Evolutionary conservation across 106 monocot species (phyloP), one percentile per base, ranked within the genome.

Genomic region (Dactylorhiza incarnata): DNA sequence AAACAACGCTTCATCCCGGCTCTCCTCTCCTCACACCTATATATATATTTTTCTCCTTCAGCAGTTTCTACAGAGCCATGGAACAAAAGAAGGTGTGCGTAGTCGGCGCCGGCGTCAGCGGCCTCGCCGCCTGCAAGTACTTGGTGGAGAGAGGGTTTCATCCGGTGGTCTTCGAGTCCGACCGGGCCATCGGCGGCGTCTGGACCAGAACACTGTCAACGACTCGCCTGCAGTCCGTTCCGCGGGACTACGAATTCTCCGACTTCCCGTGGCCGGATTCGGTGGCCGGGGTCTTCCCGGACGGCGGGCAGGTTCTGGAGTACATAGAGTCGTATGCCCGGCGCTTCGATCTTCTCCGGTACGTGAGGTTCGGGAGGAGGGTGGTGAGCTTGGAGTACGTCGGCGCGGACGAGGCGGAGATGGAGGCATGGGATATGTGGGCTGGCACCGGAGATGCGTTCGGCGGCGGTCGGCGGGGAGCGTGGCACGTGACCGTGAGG

Each of bases 51-150:
- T 37, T 37, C 37, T 37, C 37, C 37, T 37, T 37, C 37, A 0
- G 1, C 37, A 37, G 37, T 37, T 37, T 11, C 54, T 16, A 0
- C 1, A 54, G 0, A 45, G 23, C 10, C 29, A 84, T 79, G 76
- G 73, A 78, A 3, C 2, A 37, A 78, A 79, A 75, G 53, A 79
- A 69, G 67, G 72, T 90, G 26, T 82, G 63, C 67, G 82, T 90
- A 19, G 75, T 90, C 3, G 90, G 90, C 8, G 84, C 87, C 1
- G 90, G 90, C 75, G 51, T 87, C 29, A 90, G 87, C 73, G 90
- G 90, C 73, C 80, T 90, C 23, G 49, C 68, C 6, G 80, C 82
- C 13, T 82, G 84, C 82, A 87, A 82, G 48, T 78, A 87, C 53
- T 10, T 80, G 11, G 37, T 84, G 3, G 77, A 82, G 59, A 81